phyloP scores from a whole-genome alignment of 345 rosid species.

The Eucalyptus coolabah region DNA sequence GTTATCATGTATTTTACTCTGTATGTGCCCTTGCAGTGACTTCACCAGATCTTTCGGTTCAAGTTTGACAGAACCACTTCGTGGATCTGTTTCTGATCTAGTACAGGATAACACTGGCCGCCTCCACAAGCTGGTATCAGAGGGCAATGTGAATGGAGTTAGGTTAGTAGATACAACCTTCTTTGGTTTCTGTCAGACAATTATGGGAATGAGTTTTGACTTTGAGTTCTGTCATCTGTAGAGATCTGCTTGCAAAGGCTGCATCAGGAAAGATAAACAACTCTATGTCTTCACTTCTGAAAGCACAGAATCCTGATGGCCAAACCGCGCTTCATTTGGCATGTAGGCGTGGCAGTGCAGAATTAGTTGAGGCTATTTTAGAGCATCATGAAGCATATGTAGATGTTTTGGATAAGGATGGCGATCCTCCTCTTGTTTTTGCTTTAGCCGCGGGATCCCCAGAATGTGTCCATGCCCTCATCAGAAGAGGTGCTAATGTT shows the following conservation, averaged over 20 bases:
- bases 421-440: slow-evolving; percentile 97
- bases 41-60: slow-evolving; percentile 33
- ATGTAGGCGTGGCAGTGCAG: slow-evolving; percentile 90
- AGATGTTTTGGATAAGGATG: slow-evolving; percentile 88
- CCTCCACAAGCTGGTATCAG: slow-evolving; percentile 66
- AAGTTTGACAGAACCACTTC: slow-evolving; percentile 38
- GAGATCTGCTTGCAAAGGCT: slow-evolving; percentile 72
- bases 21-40: slow-evolving; percentile 36
- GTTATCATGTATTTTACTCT: not conserved
- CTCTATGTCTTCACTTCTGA: slow-evolving; percentile 46
- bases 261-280: slow-evolving; percentile 40
- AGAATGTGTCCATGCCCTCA: slow-evolving; percentile 84
- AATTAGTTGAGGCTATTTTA: slow-evolving; percentile 73
- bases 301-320: slow-evolving; percentile 86
- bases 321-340: slow-evolving; percentile 96
- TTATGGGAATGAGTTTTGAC: not conserved
- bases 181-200: not conserved
- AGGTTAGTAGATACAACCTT: slow-evolving; percentile 42
- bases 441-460: slow-evolving; percentile 98
- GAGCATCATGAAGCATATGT: slow-evolving; percentile 58
- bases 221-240: slow-evolving; percentile 10
- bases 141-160: slow-evolving; percentile 69
- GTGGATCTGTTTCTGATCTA: slow-evolving; percentile 30
- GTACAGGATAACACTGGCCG: slow-evolving; percentile 42
- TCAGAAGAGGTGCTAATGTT: slow-evolving; percentile 76